These are phyloP conservation scores for Cryomyces minteri DNA, from an alignment of 495 filamentous ascomycete genomes.

Conservation along the genomic window DNA sequence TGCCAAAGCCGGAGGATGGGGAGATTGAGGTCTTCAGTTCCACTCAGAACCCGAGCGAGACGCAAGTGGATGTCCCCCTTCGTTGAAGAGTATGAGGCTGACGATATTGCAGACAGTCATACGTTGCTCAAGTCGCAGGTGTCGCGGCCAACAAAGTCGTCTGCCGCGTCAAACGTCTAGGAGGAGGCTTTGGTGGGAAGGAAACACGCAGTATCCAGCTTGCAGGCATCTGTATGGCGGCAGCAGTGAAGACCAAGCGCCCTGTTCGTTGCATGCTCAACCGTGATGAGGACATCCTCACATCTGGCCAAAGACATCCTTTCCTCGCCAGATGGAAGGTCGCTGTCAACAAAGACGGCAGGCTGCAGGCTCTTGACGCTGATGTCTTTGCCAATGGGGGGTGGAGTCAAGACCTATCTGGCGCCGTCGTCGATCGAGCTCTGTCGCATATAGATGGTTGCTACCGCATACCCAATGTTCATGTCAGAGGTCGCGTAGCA, in stretches of 20 bases:
- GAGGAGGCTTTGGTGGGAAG: constrained; percentile 92
- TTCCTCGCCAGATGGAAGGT: constrained; percentile 88
- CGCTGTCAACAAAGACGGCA: constrained; percentile 81
- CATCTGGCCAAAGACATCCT: constrained; percentile 83
- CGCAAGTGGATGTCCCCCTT: constrained; percentile 21
- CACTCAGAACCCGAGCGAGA: constrained; percentile 80
- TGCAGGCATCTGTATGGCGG: constrained; percentile 63
- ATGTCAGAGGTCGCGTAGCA: constrained; percentile 70
- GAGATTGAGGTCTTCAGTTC: constrained; percentile 89
- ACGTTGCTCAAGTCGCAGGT: constrained; percentile 65
- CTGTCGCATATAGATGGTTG: constrained; percentile 76
- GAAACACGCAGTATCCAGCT: constrained; percentile 80
- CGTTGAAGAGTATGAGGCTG: constrained; percentile 6
- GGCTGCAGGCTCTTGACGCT: constrained; percentile 77
- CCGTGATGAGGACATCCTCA: constrained; percentile 87
- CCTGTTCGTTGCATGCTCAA: constrained; percentile 94
- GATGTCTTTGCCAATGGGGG: constrained; percentile 89
- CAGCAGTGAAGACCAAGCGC: constrained; percentile 62
- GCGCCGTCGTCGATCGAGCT: constrained; percentile 68
- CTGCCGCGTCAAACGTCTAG: constrained; percentile 77
- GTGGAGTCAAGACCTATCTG: constrained; percentile 81
- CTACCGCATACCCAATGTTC: constrained; percentile 72
- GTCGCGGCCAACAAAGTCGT: constrained; percentile 83
- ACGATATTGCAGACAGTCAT: constrained; percentile 43
- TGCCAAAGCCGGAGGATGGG: constrained; percentile 86